Percentiles rank a stretch among this genome's conserved stretches.
Conservation (phyloP, 176 grass and related monocot genomes). For the Sorghum bicolor region DNA sequence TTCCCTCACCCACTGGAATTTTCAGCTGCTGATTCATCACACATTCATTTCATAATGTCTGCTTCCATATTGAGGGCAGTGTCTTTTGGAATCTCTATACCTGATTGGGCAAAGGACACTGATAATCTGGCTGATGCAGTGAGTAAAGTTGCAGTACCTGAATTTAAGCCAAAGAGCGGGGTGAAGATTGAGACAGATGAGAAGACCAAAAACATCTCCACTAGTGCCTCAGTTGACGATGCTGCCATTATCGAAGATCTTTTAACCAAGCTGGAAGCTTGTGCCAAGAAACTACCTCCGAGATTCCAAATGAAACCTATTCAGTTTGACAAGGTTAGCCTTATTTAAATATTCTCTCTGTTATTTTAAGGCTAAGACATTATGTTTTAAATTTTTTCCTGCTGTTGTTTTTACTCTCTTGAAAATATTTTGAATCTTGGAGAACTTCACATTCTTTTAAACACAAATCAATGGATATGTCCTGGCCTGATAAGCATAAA, state of each 20-base stretch:
- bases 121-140: constrained; percentile 44
- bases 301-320: constrained; percentile 73
- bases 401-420: neutral
- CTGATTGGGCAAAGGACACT: constrained; percentile 55
- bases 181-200: constrained; percentile 62
- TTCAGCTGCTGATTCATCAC: constrained; percentile 52
- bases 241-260: constrained; percentile 51
- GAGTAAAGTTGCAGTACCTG: constrained; percentile 51
- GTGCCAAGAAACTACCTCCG: constrained; percentile 47
- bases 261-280: constrained; percentile 63
- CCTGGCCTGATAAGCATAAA: constrained; percentile 17
- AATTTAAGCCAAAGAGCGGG: constrained; percentile 59
- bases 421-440: constrained; percentile 17
- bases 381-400: neutral
- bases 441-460: neutral
- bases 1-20: constrained; percentile 62
- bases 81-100: constrained; percentile 61
- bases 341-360: neutral
- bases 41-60: constrained; percentile 61
- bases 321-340: constrained; percentile 66
- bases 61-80: constrained; percentile 69
- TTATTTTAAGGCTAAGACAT: neutral
- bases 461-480: neutral
- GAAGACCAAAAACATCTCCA: constrained; percentile 43
- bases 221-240: constrained; percentile 63